These are phyloP conservation scores for Dendrostoma leiphaemia DNA, from an alignment of 2,329 filamentous ascomycete species.

Conservation along the genomic window DNA sequence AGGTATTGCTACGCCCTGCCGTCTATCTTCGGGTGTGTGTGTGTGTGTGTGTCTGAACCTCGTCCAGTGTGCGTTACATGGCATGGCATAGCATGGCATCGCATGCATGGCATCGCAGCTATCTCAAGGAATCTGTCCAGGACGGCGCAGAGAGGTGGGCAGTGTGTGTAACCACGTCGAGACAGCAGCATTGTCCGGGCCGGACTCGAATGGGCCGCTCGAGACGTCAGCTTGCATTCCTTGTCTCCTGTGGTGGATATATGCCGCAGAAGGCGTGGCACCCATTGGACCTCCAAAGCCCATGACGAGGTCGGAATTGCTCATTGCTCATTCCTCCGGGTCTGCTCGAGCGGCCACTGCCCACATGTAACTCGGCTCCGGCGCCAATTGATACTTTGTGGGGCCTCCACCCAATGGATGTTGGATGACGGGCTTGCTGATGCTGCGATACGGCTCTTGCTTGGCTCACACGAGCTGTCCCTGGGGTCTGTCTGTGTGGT, in stretches of 20 bases:
- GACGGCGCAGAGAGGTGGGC: too few species aligned
- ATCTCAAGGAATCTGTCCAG: not conserved
- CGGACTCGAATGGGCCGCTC: not conserved
- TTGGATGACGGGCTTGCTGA: not conserved
- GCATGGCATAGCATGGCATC: slow-evolving; percentile 5
- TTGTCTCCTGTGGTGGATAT: slow-evolving; percentile 1
- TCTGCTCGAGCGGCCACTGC: too few species aligned
- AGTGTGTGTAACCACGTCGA: too few species aligned
- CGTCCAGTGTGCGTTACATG: not conserved
- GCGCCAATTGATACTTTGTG: not conserved
- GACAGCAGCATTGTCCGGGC: too few species aligned
- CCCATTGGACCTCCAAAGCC: slow-evolving; percentile 1
- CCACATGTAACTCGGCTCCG: slow-evolving; percentile 4
- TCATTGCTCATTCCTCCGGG: too few species aligned
- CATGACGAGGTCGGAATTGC: not conserved
- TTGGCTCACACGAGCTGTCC: not conserved
- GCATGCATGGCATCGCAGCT: slow-evolving; percentile 1
- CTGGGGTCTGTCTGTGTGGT: not conserved
- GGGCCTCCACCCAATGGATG: too few species aligned
- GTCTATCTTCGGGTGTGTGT: too few species aligned
- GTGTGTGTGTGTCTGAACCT: too few species aligned
- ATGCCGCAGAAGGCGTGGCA: not conserved
- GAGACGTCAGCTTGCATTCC: slow-evolving; percentile 7
- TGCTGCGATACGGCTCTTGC: not conserved
- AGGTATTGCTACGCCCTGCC: too few species aligned